These are phyloP conservation scores for Phytopythium kandeliae DNA, from an alignment of 352 stramenopile species.

Conservation along the genomic window DNA sequence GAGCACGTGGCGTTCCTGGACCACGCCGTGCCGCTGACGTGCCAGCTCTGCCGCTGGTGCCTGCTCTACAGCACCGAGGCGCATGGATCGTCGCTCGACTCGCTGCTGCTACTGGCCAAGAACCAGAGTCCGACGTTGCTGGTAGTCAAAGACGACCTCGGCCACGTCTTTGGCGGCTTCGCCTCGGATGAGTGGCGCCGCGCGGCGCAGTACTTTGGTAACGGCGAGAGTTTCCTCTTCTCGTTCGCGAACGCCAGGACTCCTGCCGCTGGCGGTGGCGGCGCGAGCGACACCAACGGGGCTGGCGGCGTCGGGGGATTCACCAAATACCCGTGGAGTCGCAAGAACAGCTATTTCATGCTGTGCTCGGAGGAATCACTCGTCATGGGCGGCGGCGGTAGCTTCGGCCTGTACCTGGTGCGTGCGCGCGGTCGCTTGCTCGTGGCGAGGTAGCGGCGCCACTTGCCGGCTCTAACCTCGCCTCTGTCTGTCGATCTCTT, in stretches of 20 bases:
- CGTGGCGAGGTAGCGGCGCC: no score
- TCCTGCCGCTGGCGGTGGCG: conserved; percentile 9
- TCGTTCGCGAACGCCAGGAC: conserved; percentile 46
- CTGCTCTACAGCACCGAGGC: conserved; percentile 73
- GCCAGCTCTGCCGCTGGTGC: conserved; percentile 77
- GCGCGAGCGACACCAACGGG: not conserved
- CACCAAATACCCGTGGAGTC: conserved; percentile 81
- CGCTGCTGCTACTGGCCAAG: conserved; percentile 57
- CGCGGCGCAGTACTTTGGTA: conserved; percentile 86
- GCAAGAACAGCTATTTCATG: conserved; percentile 90
- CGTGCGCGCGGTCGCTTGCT: no score
- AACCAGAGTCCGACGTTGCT: conserved; percentile 73
- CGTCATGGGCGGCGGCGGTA: conserved; percentile 86
- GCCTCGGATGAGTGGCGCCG: conserved; percentile 71
- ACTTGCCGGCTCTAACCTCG: conserved; percentile 4
- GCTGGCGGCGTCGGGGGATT: conserved; percentile 26
- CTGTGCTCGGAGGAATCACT: conserved; percentile 88
- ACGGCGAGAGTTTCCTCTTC: conserved; percentile 87
- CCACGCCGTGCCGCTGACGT: conserved; percentile 65
- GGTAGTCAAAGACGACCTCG: conserved; percentile 71
- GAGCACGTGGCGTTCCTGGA: conserved; percentile 73
- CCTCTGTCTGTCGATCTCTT: conserved; percentile 6
- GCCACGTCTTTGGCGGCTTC: conserved; percentile 82
- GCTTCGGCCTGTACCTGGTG: conserved; percentile 87
- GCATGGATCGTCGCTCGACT: conserved; percentile 75